Base-by-base conservation (phyloP, 495 filamentous ascomycete genomes). In the Daldinia bambusicola region DNA sequence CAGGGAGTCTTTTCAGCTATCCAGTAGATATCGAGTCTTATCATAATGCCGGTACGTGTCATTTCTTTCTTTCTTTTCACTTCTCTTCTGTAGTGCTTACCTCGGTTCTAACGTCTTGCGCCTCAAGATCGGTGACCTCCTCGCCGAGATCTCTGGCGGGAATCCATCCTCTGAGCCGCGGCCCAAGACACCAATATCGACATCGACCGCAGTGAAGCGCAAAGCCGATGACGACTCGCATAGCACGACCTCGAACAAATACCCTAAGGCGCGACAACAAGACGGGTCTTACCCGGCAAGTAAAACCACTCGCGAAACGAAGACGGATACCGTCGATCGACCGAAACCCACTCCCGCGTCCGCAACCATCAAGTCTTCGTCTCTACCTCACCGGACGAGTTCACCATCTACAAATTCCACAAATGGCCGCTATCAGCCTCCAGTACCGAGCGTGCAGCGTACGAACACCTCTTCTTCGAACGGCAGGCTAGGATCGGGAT, bases 131-230 rank as follows among this genome's bases (percentile, higher is more conserved):
- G 71, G 78, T 32, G 86, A 88, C 50, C 78, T 88, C 36, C 81
- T 88, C 40, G 86, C 85, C 60, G 81, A 84, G 71, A 88, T 88
- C 66, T 82, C 78, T 38, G 86, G 86, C 61, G 84, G 81, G 16
- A 72, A 81, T 71, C 69, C 82, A 18, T 63, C 74, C 16, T 68
- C 80, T 18, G 76, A 81, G 20, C 66, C 81, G 34, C 76, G 75
- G 4, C 66, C 67, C 7, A 61, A 70, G 41, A n/a, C 70, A 61
- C 60, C 77, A 45, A 20, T 76, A 74, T 65, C 77, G 2, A 59
- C 60, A 74, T 65, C 77, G 2, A 59, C 60, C 30, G 58, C 66
- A 13, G 67, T 79, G 2, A 87, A 88, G 76, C 84, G 85, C 71
- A 88, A 86, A 67, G 81, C 84, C 31, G 84, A 85, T 30, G 81